Evolutionary conservation across 1,284 basidiomycete genomes (phyloP), one percentile per base, ranked within the genome.

Genomic region (Amylostereum areolatum): DNA sequence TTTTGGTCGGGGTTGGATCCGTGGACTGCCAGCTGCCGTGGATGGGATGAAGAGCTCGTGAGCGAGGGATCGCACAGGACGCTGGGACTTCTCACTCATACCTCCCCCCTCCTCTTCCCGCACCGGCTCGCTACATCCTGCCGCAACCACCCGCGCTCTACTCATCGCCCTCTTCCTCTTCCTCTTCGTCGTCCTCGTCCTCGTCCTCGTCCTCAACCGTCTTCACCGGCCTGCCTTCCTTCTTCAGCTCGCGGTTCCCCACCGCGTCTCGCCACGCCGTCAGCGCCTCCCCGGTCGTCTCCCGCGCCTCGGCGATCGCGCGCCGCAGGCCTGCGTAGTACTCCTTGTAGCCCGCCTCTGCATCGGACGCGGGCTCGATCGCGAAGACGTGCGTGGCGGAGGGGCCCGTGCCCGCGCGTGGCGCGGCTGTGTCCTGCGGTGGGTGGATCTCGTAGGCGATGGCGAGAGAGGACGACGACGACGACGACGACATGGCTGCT

Each of bases 191-290:
- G 39, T 70, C 66, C 56, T 74, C 65, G 44, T 59, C 64, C 0
- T 62, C 72, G 1, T 69, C 71, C 44, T 77, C 74, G 54, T 75
- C 79, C 41, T 54, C 56, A 8, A 52, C 51, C 12, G 51, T 46
- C 43, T 56, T 64, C n/a, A 55, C 58, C n/a, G n/a, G n/a, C n/a
- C n/a, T n/a, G n/a, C n/a, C n/a, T 46, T 70, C 69, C 50, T 71
- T 72, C n/a, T 57, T 69, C 53, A 74, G 59, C 61, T 88, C 85
- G 10, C 65, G 61, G 37, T 74, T 80, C 8, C 83, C 83, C 5
- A 86, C 78, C 3, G 73, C 73, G 62, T 88, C 84, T 58, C 81
- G 74, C 85, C 85, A 88, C 2, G 62, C 69, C 0, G 85, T 87
- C 59, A 88, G 61, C 53, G 84, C 81, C 46, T 77, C 72, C 10